phyloP scores from a whole-genome alignment of 306 rosid species.

The Dalbergia cultrata region DNA sequence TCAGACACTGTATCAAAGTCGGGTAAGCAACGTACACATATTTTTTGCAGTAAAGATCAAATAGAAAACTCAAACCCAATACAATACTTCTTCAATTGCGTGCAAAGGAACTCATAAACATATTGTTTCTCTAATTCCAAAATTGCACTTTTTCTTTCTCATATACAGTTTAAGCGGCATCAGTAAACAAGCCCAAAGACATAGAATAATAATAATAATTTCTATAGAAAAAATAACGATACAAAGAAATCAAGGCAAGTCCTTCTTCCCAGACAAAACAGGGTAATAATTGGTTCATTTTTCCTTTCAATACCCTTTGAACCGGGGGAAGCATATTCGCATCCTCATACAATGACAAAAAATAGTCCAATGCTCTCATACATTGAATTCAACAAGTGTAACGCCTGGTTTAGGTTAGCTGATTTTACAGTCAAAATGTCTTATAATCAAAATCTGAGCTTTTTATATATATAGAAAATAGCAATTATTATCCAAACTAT shows the following conservation, averaged over 20 bases:
- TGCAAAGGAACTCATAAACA: not conserved
- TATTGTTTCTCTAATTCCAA: not conserved
- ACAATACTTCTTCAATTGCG: not conserved
- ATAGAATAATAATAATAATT: not conserved
- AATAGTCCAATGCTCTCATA: not conserved
- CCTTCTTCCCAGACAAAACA: not conserved
- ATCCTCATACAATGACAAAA: not conserved
- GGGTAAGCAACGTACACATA: not conserved
- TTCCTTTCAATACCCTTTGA: not conserved
- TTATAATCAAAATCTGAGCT: not conserved
- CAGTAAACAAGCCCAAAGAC: not conserved
- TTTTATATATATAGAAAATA: not conserved
- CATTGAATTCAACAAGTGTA: not conserved
- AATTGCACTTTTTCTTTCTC: not conserved
- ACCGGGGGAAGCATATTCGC: not conserved
- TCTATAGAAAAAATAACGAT: not conserved
- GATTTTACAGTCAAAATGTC: not conserved
- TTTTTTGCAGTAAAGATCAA: not conserved
- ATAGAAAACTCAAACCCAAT: conserved; percentile 2
- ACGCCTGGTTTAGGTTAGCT: not conserved
- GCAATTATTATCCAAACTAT: no score
- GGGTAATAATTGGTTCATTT: not conserved
- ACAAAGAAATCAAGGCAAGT: not conserved
- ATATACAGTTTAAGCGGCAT: not conserved
- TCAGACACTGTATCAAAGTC: not conserved